A percentile compares a stretch with the other conserved stretches of the same genome.
Evolutionary conservation across 1,284 basidiomycete genomes (phyloP).

Genomic region (Papiliotrema laurentii): DNA sequence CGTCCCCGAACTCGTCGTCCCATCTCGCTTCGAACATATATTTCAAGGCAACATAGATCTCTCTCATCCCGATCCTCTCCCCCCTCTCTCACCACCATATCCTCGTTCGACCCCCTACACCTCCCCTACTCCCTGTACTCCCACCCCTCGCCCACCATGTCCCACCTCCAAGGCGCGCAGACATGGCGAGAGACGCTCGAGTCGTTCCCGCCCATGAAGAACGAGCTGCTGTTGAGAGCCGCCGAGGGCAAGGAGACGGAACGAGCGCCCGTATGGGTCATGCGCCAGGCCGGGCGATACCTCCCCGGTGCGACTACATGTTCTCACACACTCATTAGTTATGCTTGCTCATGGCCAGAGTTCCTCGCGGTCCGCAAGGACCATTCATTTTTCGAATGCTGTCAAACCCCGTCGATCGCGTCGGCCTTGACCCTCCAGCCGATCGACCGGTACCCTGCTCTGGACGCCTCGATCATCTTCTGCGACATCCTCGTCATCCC

Average conservation of each 20-base stretch:
- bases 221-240: constrained; percentile 84
- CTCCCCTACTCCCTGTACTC: not conserved
- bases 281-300: constrained; percentile 96
- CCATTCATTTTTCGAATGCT: constrained; percentile 91
- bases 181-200: constrained; percentile 29
- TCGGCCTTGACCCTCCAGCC: constrained; percentile 86
- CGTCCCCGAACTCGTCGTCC: too few species aligned
- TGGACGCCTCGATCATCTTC: constrained; percentile 95
- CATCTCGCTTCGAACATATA: too few species aligned
- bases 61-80: too few species aligned
- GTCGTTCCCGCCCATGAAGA: constrained; percentile 70
- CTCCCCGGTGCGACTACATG: constrained; percentile 71
- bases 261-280: constrained; percentile 96
- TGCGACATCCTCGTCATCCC: constrained; percentile 94
- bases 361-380: constrained; percentile 75
- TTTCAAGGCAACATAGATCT: too few species aligned
- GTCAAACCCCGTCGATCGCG: constrained; percentile 79
- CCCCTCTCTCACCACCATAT: too few species aligned
- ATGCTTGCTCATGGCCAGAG: constrained; percentile 54
- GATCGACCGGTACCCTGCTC: constrained; percentile 72
- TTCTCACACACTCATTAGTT: too few species aligned
- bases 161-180: constrained; percentile 18
- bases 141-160: constrained; percentile 14
- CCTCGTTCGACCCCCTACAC: not conserved
- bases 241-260: constrained; percentile 83